These are phyloP conservation scores for Arachis stenosperma DNA, from an alignment of 306 rosid genomes.

Conservation along the genomic window DNA sequence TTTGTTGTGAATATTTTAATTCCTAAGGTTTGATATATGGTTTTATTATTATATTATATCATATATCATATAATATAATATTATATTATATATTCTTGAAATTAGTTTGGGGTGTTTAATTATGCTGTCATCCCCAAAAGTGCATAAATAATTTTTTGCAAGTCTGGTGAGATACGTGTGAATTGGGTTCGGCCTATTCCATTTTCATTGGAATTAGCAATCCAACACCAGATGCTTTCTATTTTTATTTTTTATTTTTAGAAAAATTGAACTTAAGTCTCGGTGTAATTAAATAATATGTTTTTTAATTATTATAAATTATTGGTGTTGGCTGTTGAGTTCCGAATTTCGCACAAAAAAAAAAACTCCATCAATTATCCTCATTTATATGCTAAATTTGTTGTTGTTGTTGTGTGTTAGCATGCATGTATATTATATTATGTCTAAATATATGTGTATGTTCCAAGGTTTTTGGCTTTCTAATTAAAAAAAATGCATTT, in stretches of 20 bases:
- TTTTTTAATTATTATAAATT: neutral
- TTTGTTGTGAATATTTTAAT: neutral
- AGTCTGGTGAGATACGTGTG: neutral
- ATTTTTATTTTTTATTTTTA: neutral
- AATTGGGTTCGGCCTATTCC: neutral
- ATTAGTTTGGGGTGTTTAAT: neutral
- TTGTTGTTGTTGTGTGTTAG: slow-evolving; percentile 24
- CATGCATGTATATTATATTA: slow-evolving; percentile 27
- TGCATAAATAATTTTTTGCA: neutral
- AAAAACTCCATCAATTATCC: slow-evolving; percentile 9
- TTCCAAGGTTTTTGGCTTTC: slow-evolving; percentile 31
- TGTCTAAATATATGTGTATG: neutral
- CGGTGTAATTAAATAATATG: slow-evolving; percentile 5
- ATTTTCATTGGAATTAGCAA: slow-evolving; percentile 21
- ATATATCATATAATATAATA: no score
- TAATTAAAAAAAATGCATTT: slow-evolving; percentile 40
- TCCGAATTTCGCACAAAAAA: slow-evolving; percentile 15
- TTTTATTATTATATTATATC: no score
- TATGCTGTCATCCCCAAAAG: neutral
- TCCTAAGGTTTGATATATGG: no score
- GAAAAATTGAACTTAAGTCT: neutral
- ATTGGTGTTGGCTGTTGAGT: neutral
- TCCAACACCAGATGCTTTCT: neutral
- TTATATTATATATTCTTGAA: neutral
- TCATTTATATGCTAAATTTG: slow-evolving; percentile 20